Evolutionary conservation across 2,329 filamentous ascomycete species (phyloP), one percentile per base, ranked within the genome.

Genomic region (Pleoardoris graminearum): DNA sequence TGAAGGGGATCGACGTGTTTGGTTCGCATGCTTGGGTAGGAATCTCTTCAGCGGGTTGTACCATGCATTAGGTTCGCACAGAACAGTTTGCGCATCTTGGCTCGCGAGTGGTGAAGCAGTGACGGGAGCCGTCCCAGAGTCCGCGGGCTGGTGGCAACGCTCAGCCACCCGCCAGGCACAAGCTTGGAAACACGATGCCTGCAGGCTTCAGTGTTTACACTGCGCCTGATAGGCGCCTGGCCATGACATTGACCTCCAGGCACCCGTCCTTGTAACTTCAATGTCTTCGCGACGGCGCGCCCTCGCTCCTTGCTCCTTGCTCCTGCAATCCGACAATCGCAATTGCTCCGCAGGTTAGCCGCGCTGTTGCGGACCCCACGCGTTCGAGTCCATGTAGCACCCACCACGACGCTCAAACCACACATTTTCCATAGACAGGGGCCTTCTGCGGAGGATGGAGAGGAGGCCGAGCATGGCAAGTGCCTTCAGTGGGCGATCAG

Each of bases 221-320:
- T 37, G 35, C 46, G 47, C 35, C 21, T 54, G 17, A 51, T 55
- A 53, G 62, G 59, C 64, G 66, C 67, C 66, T 68, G 59, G 56
- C 46, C 29, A 39, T 25, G 53, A 38, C 63, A 51, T 70, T 71
- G 68, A 48, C 45, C 57, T 50, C 58, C 60, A 71, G 64, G 62
- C 63, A 66, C 59, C 61, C 53, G 61, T 52, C 56, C 63, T 48
- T 42, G 63, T 69, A 64, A 70, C 63, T 54, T 61, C 43, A 35
- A 62, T 49, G 59, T 58, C 58, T 45, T 25, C 35, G 27, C 49
- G 47, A 22, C 30, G 10, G 19, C 39, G 16, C 7, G 10, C 30
- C 6, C 19, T 27, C 47, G 16, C 11, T 30, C 23, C 42, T 11
- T 45, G 21, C 33, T 19, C 35, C 41, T 39, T 45, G 21, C 33